phyloP scores from a whole-genome alignment of 768 basidiomycete genomes.

The Suillus subaureus region DNA sequence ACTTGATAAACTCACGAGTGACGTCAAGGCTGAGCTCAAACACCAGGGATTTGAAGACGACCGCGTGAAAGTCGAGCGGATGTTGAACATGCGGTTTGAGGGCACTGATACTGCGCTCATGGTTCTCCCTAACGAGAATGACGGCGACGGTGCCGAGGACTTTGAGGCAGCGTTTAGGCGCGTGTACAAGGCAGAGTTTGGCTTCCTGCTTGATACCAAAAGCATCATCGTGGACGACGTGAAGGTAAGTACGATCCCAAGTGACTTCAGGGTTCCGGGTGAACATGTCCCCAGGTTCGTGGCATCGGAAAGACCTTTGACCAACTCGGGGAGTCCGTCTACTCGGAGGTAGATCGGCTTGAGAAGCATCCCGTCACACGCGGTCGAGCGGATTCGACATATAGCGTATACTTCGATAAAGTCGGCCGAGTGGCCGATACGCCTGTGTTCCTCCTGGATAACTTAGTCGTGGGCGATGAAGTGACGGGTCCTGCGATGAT shows the following conservation, averaged over 20 bases:
- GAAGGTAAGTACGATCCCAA: slow-evolving; percentile 51
- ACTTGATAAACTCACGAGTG: slow-evolving; percentile 65
- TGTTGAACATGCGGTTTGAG: slow-evolving; percentile 92
- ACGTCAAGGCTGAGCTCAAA: slow-evolving; percentile 67
- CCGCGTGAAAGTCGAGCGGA: slow-evolving; percentile 74
- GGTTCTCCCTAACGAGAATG: slow-evolving; percentile 59
- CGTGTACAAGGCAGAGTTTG: slow-evolving; percentile 85
- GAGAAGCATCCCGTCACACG: slow-evolving; percentile 39
- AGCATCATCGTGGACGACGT: slow-evolving; percentile 87
- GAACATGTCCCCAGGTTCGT: slow-evolving; percentile 54
- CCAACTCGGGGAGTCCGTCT: slow-evolving; percentile 76
- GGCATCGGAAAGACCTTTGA: slow-evolving; percentile 93
- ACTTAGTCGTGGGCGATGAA: slow-evolving; percentile 67
- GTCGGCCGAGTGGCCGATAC: slow-evolving; percentile 76
- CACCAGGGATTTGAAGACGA: slow-evolving; percentile 80
- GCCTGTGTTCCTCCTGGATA: slow-evolving; percentile 75
- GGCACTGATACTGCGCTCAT: slow-evolving; percentile 93
- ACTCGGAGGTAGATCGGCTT: slow-evolving; percentile 67
- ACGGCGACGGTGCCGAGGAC: slow-evolving; percentile 63
- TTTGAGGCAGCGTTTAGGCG: slow-evolving; percentile 80
- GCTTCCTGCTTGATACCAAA: slow-evolving; percentile 87
- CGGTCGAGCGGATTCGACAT: slow-evolving; percentile 49
- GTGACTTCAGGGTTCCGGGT: background rate
- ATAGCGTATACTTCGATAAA: slow-evolving; percentile 83
- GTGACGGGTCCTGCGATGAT: slow-evolving; percentile 90